These are phyloP conservation scores for Solanum acaule DNA, from an alignment of 257 asterid genomes.

Conservation along the genomic window DNA sequence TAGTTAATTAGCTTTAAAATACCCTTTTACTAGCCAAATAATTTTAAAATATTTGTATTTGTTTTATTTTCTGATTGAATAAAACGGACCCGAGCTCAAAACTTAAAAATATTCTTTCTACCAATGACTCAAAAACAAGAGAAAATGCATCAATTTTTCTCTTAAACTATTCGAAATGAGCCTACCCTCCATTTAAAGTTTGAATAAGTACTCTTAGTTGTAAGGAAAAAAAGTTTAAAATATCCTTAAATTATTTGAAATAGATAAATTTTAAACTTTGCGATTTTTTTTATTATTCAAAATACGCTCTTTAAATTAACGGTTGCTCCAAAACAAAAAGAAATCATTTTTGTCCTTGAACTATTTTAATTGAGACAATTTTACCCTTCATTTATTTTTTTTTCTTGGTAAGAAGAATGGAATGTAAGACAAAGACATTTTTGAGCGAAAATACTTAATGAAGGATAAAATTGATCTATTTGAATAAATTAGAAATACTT, in stretches of 20 bases:
- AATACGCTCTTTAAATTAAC: neutral
- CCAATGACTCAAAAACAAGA: neutral
- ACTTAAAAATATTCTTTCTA: too few relatives aligned
- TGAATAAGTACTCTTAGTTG: neutral
- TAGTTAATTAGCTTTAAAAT: neutral
- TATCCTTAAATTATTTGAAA: neutral
- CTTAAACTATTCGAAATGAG: neutral
- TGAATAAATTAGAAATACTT: neutral
- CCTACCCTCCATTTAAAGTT: neutral
- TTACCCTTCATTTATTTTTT: neutral
- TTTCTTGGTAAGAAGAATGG: neutral
- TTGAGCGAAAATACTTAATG: neutral
- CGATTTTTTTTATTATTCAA: neutral
- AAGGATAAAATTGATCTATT: too few relatives aligned
- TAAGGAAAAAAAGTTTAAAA: neutral
- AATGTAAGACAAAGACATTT: neutral
- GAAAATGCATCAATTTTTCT: neutral
- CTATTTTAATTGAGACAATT: too few relatives aligned
- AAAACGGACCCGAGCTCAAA: fast-evolving
- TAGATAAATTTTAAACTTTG: neutral
- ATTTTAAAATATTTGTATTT: too few relatives aligned
- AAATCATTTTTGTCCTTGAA: too few relatives aligned
- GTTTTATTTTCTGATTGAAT: too few relatives aligned
- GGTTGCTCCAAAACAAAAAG: too few relatives aligned
- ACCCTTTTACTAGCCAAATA: neutral